Percentiles rank a stretch among this genome's conserved stretches.
These are phyloP conservation scores for Gynandropsis gynandra DNA, from an alignment of 345 rosid species.

Conservation along the genomic window DNA sequence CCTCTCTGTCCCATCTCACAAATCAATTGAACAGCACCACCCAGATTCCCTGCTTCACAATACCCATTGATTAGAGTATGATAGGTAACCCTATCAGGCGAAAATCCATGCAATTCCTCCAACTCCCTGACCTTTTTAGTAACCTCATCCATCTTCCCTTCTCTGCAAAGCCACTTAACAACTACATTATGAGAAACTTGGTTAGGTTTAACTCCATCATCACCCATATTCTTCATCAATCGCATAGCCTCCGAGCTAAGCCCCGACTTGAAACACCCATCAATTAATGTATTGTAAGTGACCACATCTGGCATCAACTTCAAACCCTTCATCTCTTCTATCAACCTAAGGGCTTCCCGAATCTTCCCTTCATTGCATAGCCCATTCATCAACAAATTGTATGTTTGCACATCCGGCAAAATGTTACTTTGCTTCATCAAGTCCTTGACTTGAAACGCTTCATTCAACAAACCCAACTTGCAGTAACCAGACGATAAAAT, in stretches of 20 bases:
- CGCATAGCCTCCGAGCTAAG: conserved; percentile 38
- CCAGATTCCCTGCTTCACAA: conserved; percentile 56
- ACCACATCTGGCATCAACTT: conserved; percentile 69
- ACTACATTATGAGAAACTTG: conserved; percentile 55
- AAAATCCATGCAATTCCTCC: conserved; percentile 48
- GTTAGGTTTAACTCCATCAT: conserved; percentile 48
- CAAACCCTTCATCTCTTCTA: conserved; percentile 58
- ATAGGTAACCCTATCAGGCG: conserved; percentile 57
- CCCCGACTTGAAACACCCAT: conserved; percentile 55
- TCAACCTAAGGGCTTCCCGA: conserved; percentile 50
- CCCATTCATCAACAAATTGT: conserved; percentile 60
- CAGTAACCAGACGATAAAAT: conserved; percentile 65
- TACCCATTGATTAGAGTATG: conserved; percentile 58
- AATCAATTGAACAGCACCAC: conserved; percentile 59
- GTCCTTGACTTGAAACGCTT: conserved; percentile 56
- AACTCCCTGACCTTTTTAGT: conserved; percentile 34
- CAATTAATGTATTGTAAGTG: conserved; percentile 69
- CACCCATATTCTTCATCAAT: conserved; percentile 57
- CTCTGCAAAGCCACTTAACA: conserved; percentile 65
- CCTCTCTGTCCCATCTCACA: conserved; percentile 64
- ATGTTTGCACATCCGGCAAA: conserved; percentile 59
- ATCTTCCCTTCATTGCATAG: conserved; percentile 49
- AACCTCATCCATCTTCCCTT: conserved; percentile 69
- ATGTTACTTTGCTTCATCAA: conserved; percentile 52
- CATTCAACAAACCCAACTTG: conserved; percentile 65